Evolutionary conservation across 2,329 filamentous ascomycete species (phyloP), one percentile per base, ranked within the genome.

Genomic region (Stagonosporopsis cucurbitacearum): DNA sequence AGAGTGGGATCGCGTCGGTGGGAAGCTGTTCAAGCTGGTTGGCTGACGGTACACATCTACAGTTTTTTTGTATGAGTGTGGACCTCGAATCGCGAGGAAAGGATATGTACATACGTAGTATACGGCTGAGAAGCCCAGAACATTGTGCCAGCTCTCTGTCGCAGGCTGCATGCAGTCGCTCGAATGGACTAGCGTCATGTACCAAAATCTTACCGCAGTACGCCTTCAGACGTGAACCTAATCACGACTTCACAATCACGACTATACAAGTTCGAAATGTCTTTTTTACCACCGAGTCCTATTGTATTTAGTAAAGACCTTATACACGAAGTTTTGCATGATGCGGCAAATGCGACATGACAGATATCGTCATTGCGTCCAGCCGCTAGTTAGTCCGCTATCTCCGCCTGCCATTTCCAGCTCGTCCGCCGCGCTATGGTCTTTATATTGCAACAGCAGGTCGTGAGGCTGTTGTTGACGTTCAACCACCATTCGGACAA

Each of bases 1-100:
- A 64, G 92, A 97, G 72, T 99, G 95, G 95, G 87, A 96, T 79
- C 82, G 85, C 9, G 87, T 96, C 40, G 89, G 93, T 7, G 91
- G 89, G 11, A 84, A 82, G 42, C 76, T 96, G 4, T 82, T 97
- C 42, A 53, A 20, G 49, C 30, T 57, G 22, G 37, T 53, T 2
- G 47, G 44, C 1, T 56, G 48, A 50, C 28, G 8, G 19, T 40
- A 30, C 9, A 22, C 39, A 28, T 17, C 6, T 20, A 19, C 33
- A 17, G n/a, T 9, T 36, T 36, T 12, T 4, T 9, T 17, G 19
- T n/a, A n/a, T n/a, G n/a, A n/a, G n/a, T n/a, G n/a, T n/a, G n/a
- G n/a, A n/a, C n/a, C n/a, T n/a, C n/a, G n/a, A n/a, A n/a, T n/a
- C n/a, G n/a, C n/a, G n/a, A n/a, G n/a, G n/a, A n/a, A n/a, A n/a